Base-by-base conservation (phyloP, 108 stramenopile species). In the Nitzschia sp. region DNA sequence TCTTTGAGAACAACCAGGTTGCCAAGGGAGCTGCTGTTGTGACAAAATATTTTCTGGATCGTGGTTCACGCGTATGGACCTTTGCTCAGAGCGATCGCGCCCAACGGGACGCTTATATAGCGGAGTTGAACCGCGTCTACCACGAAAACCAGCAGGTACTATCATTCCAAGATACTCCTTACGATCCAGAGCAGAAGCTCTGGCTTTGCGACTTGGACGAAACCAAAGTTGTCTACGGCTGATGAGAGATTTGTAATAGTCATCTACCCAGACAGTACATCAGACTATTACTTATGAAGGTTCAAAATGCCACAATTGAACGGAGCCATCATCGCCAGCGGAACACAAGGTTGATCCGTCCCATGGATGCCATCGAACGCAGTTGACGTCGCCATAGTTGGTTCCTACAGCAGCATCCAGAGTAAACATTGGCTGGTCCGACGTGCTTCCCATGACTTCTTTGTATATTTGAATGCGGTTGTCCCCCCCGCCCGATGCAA, bases 341-440 rank as follows among this genome's bases (percentile, higher is more conserved):
- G 92, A 87, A 3, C 83, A 84, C 29, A 96, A 69, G 13, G 89
- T 34, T 13, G 66, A 89, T 6, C 91, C 85, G 65, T 89, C 90
- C 41, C 28, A 57, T 5, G 98, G 98, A 73, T 91, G 92, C 97
- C 97, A 99, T 45, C 84, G 64, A 3, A 98, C 97, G 63, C 94
- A 95, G 80, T 99, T 99, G 36, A 98, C 91, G 74, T 99, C 97
- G 8, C 77, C 89, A 64, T 97, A 96, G 0, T 83, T 88, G 28
- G 62, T 57, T 0, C 73, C 57, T 4, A 60, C 73, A 13, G 71
- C 52, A 3, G 63, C 80, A 46, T 83, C 96, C 11, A 87, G 25
- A 19, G 76, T 44, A 78, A 89, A 92, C 58, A 82, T 73, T 30
- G 89, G 89, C 47, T 78, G 68, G 53, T 90, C 89, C 19, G 84